Conservation (phyloP, 2,329 filamentous ascomycete genomes). For the Xylariales sp. region DNA sequence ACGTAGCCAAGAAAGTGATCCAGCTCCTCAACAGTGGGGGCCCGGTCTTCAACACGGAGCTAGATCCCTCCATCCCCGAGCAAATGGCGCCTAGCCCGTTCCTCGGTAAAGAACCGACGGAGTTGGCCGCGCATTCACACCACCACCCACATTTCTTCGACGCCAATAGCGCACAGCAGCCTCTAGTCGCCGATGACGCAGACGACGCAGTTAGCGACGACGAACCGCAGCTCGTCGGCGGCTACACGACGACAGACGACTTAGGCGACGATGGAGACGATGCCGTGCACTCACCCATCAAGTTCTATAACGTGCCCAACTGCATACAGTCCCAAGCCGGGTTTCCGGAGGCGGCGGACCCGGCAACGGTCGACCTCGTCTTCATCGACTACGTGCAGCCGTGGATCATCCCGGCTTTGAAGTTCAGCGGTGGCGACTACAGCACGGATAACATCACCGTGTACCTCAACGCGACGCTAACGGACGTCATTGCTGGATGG, state of each 20-base stretch:
- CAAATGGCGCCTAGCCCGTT: slow-evolving; percentile 45
- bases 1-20: slow-evolving; percentile 76
- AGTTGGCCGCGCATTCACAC: slow-evolving; percentile 14
- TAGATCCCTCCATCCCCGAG: slow-evolving; percentile 64
- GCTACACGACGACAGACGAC: slow-evolving; percentile 92
- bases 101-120: slow-evolving; percentile 19
- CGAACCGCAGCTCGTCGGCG: slow-evolving; percentile 55
- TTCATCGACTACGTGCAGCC: slow-evolving; percentile 92
- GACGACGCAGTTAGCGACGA: slow-evolving; percentile 38
- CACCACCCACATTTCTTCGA: slow-evolving; percentile 29
- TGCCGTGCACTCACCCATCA: slow-evolving; percentile 80
- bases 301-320: slow-evolving; percentile 84
- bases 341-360: slow-evolving; percentile 67
- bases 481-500: slow-evolving; percentile 67
- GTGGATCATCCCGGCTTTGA: slow-evolving; percentile 81
- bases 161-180: slow-evolving; percentile 38
- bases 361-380: slow-evolving; percentile 84
- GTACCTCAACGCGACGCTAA: slow-evolving; percentile 67
- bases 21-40: slow-evolving; percentile 66
- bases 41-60: slow-evolving; percentile 57
- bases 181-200: slow-evolving; percentile 33
- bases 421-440: slow-evolving; percentile 66
- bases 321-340: slow-evolving; percentile 77
- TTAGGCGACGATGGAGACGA: slow-evolving; percentile 88
- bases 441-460: slow-evolving; percentile 58